Evolutionary conservation across 2,329 filamentous ascomycete species (phyloP).

Genomic region (Tolypocladium paradoxum): DNA sequence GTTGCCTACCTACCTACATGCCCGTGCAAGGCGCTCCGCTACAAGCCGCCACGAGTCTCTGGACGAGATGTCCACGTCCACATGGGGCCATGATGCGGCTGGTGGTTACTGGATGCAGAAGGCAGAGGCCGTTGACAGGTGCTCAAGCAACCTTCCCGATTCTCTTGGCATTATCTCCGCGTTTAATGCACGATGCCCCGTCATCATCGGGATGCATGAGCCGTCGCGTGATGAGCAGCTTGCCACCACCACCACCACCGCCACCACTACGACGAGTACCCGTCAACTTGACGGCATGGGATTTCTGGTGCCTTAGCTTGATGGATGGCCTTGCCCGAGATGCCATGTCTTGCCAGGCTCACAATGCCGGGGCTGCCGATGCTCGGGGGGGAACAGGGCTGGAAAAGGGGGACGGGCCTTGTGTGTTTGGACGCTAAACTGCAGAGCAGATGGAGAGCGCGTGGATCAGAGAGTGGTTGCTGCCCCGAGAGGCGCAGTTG

Average conservation of each 20-base stretch:
- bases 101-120: background rate
- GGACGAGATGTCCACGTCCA: background rate
- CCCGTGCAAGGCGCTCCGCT: no score
- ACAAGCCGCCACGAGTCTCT: background rate
- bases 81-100: background rate
- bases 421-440: background rate
- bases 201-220: background rate
- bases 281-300: background rate
- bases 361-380: background rate
- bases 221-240: background rate
- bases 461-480: background rate
- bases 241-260: no score
- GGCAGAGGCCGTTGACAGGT: background rate
- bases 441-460: background rate
- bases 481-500: background rate
- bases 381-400: background rate
- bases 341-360: background rate
- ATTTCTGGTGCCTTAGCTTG: background rate
- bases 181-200: background rate
- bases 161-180: background rate
- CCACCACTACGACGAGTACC: background rate
- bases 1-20: background rate
- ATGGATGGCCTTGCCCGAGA: background rate
- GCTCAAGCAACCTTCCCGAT: constrained; percentile 1
- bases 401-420: background rate